phyloP scores from a whole-genome alignment of 2,329 filamentous ascomycete species.

The Aspergillus thermomutatus region DNA sequence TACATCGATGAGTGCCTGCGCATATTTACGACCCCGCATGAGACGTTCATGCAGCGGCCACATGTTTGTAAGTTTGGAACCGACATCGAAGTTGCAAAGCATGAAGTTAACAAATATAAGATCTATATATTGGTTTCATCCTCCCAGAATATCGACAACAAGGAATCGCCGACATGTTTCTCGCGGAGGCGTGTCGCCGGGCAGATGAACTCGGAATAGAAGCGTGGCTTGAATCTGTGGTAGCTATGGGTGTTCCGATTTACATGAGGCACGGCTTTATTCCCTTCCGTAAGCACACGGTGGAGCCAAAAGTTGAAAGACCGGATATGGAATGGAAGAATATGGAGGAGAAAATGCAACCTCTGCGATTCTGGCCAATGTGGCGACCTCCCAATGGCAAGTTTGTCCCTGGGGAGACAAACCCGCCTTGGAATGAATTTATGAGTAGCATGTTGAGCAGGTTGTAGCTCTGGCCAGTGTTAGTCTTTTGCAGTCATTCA shows the following conservation, averaged over 20 bases:
- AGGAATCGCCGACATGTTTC: background rate
- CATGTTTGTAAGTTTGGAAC: background rate
- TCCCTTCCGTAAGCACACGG: background rate
- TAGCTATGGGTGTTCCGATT: background rate
- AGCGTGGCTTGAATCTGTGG: constrained; percentile 1
- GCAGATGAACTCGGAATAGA: constrained; percentile 4
- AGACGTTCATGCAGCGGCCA: background rate
- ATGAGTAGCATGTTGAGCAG: background rate
- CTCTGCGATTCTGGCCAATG: constrained; percentile 4
- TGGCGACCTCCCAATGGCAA: background rate
- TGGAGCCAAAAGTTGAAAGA: background rate
- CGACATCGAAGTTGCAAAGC: too few species aligned
- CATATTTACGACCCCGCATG: constrained; percentile 1
- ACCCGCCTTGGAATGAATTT: background rate
- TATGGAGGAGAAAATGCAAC: constrained; percentile 7
- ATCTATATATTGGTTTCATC: constrained; percentile 2
- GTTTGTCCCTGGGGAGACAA: background rate
- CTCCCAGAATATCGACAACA: background rate
- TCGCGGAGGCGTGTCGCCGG: background rate
- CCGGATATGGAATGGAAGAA: background rate
- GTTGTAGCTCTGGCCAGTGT: too few species aligned
- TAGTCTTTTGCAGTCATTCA: too few species aligned
- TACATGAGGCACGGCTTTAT: constrained; percentile 1
- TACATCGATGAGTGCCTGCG: constrained; percentile 1
- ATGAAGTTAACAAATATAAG: background rate